Evolutionary conservation across 495 filamentous ascomycete genomes (phyloP).

Genomic region (Neurospora terricola): DNA sequence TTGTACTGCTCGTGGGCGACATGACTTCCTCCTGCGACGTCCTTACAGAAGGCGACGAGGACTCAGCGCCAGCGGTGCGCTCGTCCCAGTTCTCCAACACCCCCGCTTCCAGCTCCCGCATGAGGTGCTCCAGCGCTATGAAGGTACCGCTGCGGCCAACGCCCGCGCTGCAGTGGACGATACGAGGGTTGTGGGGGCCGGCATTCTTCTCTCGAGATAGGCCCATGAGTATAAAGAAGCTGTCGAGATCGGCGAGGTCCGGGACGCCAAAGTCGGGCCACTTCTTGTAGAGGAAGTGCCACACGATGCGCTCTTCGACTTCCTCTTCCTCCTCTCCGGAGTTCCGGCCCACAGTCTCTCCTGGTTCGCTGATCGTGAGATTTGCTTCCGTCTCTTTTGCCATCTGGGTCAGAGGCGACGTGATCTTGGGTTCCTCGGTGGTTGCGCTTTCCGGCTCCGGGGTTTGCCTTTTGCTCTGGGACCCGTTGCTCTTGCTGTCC

Average conservation of each 20-base stretch:
- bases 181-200: slow-evolving; percentile 59
- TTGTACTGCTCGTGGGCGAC: background rate
- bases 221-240: slow-evolving; percentile 68
- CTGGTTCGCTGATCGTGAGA: background rate
- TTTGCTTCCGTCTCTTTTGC: slow-evolving; percentile 5
- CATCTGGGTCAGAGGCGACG: background rate
- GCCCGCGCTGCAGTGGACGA: slow-evolving; percentile 90
- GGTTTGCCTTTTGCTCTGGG: background rate
- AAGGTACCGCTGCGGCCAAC: slow-evolving; percentile 94
- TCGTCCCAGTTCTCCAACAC: slow-evolving; percentile 41
- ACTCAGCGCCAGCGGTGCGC: background rate
- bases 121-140: slow-evolving; percentile 84
- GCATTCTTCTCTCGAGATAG: slow-evolving; percentile 63
- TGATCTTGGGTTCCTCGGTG: background rate
- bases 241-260: slow-evolving; percentile 63
- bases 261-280: slow-evolving; percentile 95
- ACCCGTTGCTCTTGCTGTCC: background rate
- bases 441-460: background rate
- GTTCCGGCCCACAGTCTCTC: background rate
- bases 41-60: background rate
- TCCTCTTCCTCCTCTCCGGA: slow-evolving; percentile 28
- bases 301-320: slow-evolving; percentile 60
- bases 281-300: slow-evolving; percentile 81
- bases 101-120: slow-evolving; percentile 71
- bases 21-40: slow-evolving; percentile 1